Evolutionary conservation across 345 rosid genomes (phyloP).

Genomic region (Excoecaria agallocha): DNA sequence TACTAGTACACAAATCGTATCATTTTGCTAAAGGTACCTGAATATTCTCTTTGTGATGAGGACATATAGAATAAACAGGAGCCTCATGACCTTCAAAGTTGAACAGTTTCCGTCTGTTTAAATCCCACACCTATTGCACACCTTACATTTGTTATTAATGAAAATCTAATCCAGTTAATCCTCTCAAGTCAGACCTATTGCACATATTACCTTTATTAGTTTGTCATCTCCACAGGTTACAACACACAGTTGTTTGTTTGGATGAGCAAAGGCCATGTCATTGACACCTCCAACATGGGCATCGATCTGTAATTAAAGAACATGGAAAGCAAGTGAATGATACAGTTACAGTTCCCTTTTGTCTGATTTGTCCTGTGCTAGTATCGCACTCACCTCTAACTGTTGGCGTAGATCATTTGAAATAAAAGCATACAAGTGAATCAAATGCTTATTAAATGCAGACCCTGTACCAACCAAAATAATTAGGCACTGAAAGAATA

Average conservation of each 20-base stretch:
- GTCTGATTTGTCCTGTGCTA: conserved; percentile 5
- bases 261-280: conserved; percentile 85
- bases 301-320: conserved; percentile 54
- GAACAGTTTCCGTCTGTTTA: conserved; percentile 53
- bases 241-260: conserved; percentile 70
- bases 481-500: conserved; percentile 25
- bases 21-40: conserved; percentile 49
- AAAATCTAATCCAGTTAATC: conserved; percentile 12
- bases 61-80: conserved; percentile 80
- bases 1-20: background rate
- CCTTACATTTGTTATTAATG: conserved; percentile 25
- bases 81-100: conserved; percentile 88
- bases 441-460: conserved; percentile 67
- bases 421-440: conserved; percentile 59
- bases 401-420: conserved; percentile 56
- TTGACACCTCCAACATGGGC: conserved; percentile 85
- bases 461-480: conserved; percentile 49
- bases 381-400: conserved; percentile 43
- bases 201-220: conserved; percentile 60
- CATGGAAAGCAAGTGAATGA: conserved; percentile 14
- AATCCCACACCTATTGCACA: conserved; percentile 81
- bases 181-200: background rate
- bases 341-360: conserved; percentile 9
- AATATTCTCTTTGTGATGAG: conserved; percentile 83
- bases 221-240: conserved; percentile 94